phyloP scores from a whole-genome alignment of 31 red algal genomes.

The Porphyra umbilicalis region DNA sequence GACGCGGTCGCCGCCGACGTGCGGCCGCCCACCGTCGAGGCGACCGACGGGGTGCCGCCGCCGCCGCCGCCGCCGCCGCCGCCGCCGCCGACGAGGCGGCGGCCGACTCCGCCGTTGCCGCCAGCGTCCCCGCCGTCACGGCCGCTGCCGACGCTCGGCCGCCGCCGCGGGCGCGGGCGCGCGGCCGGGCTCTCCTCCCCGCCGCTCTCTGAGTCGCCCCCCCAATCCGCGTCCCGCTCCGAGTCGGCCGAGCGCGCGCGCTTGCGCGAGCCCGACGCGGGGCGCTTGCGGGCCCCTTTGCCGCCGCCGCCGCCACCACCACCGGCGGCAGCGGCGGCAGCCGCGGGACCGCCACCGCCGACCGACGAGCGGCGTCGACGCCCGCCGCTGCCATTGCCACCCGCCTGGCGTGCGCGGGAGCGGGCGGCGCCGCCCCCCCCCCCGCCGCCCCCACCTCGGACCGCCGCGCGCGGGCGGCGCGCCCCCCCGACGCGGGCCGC shows the following conservation, averaged over 20 bases:
- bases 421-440: background rate
- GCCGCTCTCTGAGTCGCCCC: background rate
- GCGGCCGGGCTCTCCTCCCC: background rate
- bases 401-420: too few species aligned
- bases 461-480: background rate
- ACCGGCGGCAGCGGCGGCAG: background rate
- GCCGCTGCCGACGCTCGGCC: background rate
- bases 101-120: background rate
- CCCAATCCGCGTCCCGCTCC: background rate
- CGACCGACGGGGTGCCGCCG: background rate
- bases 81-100: too few species aligned
- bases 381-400: background rate
- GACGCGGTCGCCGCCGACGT: background rate
- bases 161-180: background rate
- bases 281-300: background rate
- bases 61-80: background rate
- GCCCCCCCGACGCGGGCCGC: background rate
- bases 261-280: background rate
- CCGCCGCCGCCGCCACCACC: background rate
- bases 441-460: background rate
- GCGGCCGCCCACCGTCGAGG: background rate
- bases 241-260: background rate
- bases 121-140: background rate
- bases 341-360: background rate
- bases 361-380: background rate